Conservation (phyloP, 2,329 filamentous ascomycete species). For the Exophiala viscosa region DNA sequence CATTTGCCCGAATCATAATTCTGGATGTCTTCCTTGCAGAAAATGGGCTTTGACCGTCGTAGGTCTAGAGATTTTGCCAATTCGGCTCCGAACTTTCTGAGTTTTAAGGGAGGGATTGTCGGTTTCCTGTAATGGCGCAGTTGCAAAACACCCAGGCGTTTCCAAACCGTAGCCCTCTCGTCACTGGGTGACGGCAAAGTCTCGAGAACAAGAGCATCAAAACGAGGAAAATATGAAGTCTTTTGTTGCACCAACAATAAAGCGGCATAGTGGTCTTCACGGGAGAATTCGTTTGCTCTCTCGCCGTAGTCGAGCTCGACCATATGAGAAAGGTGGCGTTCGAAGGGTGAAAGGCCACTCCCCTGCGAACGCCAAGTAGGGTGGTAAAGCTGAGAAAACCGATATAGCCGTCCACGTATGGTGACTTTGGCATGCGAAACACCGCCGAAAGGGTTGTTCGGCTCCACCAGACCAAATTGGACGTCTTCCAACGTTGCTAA, state of each 20-base stretch:
- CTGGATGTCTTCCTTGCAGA: neutral
- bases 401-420: neutral
- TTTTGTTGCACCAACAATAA: neutral
- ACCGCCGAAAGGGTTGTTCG: neutral
- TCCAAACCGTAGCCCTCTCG: neutral
- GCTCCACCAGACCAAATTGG: neutral
- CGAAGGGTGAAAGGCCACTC: neutral
- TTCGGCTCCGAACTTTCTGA: neutral
- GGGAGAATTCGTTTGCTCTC: neutral
- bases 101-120: neutral
- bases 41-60: neutral
- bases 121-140: neutral
- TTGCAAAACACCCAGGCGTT: slow-evolving; percentile 1
- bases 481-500: neutral
- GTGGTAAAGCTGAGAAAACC: neutral
- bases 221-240: neutral
- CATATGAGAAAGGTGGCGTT: neutral
- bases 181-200: neutral
- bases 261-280: neutral
- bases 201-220: neutral
- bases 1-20: neutral
- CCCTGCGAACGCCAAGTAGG: neutral
- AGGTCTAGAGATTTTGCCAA: neutral
- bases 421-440: neutral
- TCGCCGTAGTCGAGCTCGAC: neutral